Percentiles rank a stretch among this genome's conserved stretches.
phyloP scores from a whole-genome alignment of 2,329 filamentous ascomycete genomes.

The Coleophoma crateriformis region DNA sequence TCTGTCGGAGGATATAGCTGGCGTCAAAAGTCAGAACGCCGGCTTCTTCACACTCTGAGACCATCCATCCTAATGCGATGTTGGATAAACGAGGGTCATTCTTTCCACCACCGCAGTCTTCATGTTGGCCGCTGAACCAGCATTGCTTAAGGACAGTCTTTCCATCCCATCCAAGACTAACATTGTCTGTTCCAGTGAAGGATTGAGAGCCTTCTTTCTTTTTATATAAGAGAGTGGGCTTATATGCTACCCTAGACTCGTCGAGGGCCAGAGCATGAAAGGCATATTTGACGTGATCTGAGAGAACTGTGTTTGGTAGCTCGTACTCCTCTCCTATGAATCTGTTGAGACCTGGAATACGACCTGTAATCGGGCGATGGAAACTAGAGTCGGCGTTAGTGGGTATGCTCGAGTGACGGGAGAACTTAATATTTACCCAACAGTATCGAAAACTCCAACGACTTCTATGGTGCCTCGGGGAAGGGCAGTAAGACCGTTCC shows the following conservation, averaged over 20 bases:
- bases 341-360: not conserved
- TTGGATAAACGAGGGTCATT: not conserved
- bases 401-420: not conserved
- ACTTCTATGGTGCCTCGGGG: conserved; percentile 28
- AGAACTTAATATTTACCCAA: conserved; percentile 12
- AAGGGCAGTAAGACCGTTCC: conserved; percentile 12
- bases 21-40: not conserved
- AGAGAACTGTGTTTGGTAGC: conserved; percentile 30
- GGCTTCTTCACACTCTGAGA: not conserved
- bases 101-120: not conserved
- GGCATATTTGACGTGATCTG: conserved; percentile 32
- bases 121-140: not conserved
- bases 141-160: not conserved
- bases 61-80: not conserved
- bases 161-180: too few relatives aligned
- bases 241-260: conserved; percentile 31
- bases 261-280: conserved; percentile 42
- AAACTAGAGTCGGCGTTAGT: not conserved
- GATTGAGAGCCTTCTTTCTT: not conserved
- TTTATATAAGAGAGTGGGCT: conserved; percentile 27
- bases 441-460: conserved; percentile 40
- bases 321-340: conserved; percentile 17
- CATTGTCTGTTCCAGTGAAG: too few relatives aligned
- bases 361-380: not conserved
- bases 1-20: not conserved